Evolutionary conservation across 495 filamentous ascomycete species (phyloP), one percentile per base, ranked within the genome.

Genomic region (Penicillium crystallinum): DNA sequence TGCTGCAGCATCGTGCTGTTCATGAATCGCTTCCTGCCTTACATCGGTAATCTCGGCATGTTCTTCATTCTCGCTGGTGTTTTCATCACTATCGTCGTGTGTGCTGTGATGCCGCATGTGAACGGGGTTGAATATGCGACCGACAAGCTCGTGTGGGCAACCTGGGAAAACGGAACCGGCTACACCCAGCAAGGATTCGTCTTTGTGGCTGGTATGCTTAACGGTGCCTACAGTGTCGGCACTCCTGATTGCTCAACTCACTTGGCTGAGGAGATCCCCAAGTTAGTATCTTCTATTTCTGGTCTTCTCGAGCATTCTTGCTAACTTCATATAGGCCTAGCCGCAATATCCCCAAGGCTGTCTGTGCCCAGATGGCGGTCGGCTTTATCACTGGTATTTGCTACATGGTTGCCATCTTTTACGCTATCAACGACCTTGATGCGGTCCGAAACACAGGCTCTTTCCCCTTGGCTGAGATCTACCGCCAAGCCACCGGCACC

Each of bases 151-250:
- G 83, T 90, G 11, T 89, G 84, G 84, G 73, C 67, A 6, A 63
- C 79, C 11, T 87, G 81, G 71, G 78, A 77, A 12, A 89, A 89
- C 47, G 55, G 72, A n/a, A 87, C 84, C 5, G 85, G 85, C 0
- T 92, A 85, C 72, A 71, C 70, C 22, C 79, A 74, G 43, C 71
- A 82, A 48, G 90, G 88, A 5, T 81, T 96, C 15, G 88, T 85
- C 11, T 96, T 96, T 57, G 68, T 91, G 12, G 70, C 83, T 2
- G 90, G 90, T 1, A 88, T 93, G 62, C 77, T 96, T 19, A 95
- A 96, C 59, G 90, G 89, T 17, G 88, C 90, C 9, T 96, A 87
- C 63, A 82, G 86, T 15, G 83, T 96, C 30, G 90, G 90, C 11
- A 90, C 89, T 0, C 88, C 89, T 3, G 88, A 89, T 63, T 76